Base-by-base conservation (phyloP, 1,284 basidiomycete genomes). In the Wallemia hederae region DNA sequence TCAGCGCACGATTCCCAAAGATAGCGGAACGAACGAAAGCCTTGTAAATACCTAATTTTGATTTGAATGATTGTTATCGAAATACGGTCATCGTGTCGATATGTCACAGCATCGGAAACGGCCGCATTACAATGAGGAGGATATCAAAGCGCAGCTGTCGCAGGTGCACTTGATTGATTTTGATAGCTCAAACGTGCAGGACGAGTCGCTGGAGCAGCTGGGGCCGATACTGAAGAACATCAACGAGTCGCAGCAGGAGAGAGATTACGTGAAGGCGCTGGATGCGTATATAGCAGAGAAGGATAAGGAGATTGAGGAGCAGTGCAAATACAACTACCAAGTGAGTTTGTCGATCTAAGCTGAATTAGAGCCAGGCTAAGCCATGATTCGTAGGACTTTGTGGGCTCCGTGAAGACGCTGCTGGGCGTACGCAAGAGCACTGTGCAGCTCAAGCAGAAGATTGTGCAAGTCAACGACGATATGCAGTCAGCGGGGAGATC, bases 321-420 rank as follows among this genome's bases (percentile, higher is more conserved):
- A 97, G 71, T 98, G 94, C 72, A 80, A 83, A 62, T 83, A 85
- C 66, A 97, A 97, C 70, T 96, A 98, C 69, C 87, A 92, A 69
- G 74, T 75, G 49, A 55, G 68, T 63, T 7, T 26, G 15, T 28
- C 11, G 15, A 26, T 7, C 27, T 34, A 11, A 58, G 25, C 27
- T 9, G 56, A 58, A 15, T 34, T 34, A n/a, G 17, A 58, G 5
- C 29, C 33, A 39, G 49, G 34, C 24, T 22, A 1, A 24, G 0
- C 0, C 1, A 24, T 27, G 1, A 1, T 34, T 24, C 29, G 1
- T 62, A 75, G 73, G 94, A 98, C 70, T 98, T 99, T 69, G 89
- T 96, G 25, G 82, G 83, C 24, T 94, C 91, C 7, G 90, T 97
- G 9, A 89, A 90, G 29, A 96, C 90, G 2, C 76, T 99, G 61